Evolutionary conservation across 1,284 basidiomycete genomes (phyloP), one percentile per base, ranked within the genome.

Genomic region (Cerioporus squamosus): DNA sequence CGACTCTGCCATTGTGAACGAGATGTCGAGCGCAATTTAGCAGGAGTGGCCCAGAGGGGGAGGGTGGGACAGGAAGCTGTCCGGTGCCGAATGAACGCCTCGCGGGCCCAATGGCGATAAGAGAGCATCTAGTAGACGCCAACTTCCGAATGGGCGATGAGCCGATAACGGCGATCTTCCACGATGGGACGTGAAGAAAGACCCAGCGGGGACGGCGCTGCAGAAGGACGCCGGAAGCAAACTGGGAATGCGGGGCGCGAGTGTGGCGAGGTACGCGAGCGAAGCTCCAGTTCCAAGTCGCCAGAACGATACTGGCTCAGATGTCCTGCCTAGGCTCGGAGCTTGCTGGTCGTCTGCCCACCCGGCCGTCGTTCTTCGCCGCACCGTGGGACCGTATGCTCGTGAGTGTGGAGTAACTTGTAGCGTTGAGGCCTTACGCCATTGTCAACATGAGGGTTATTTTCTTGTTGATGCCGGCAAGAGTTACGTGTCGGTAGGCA

Each of bases 81-180:
- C 59, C 62, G 62, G 62, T 59, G 62, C 62, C 62, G 62, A 64
- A 61, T 60, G 39, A 51, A 63, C 48, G 55, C 45, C 50, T 36
- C 45, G 53, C 46, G 42, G 29, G 24, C 29, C 56, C 57, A 64
- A 60, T 59, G 51, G 62, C 59, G 53, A 60, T 53, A 58, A 58
- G 20, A 51, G 62, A 59, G 62, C 57, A 44, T 39, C 44, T 50
- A 50, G 56, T 53, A 36, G 33, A 10, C 33, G 33, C 10, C 3
- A 12, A 36, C 12, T 36, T 39, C 39, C 31, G 54, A 36, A 57
- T 22, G 33, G 45, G 29, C 18, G 61, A 63, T 64, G 57, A 18
- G 9, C 49, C 8, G 62, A 64, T 64, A 64, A 56, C 62, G 56
- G 56, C 56, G 62, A 64, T 64, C 26, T 40, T 9, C 62, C 38